These are phyloP conservation scores for Scheffersomyces ergatensis DNA, from an alignment of 805 yeast genomes.

Conservation along the genomic window DNA sequence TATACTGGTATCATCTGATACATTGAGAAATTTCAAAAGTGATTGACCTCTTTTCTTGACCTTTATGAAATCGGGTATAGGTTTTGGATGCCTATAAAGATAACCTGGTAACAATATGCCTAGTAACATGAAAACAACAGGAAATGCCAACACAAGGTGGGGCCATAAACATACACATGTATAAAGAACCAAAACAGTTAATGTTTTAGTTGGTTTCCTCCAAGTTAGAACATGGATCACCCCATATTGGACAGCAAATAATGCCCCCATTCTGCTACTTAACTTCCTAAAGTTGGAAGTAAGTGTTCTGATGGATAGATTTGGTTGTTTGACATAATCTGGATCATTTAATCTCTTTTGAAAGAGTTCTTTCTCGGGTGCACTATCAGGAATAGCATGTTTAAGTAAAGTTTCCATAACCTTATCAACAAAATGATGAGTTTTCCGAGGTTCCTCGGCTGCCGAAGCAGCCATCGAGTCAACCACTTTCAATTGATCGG, in stretches of 20 bases:
- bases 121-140: constrained; percentile 52
- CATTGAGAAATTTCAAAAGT: constrained; percentile 39
- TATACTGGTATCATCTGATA: constrained; percentile 28
- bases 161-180: constrained; percentile 74
- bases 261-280: constrained; percentile 51
- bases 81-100: constrained; percentile 62
- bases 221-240: constrained; percentile 63
- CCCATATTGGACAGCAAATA: constrained; percentile 63
- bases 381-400: constrained; percentile 47
- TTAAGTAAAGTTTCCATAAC: constrained; percentile 52
- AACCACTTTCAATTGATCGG: constrained; percentile 24
- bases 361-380: constrained; percentile 47
- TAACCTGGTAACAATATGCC: constrained; percentile 72
- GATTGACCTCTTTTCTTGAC: constrained; percentile 54
- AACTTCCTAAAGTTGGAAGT: constrained; percentile 57
- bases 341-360: constrained; percentile 44
- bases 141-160: constrained; percentile 60
- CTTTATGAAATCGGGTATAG: constrained; percentile 41
- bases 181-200: constrained; percentile 55
- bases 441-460: constrained; percentile 15
- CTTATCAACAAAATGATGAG: constrained; percentile 54
- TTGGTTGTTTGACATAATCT: constrained; percentile 43
- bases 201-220: constrained; percentile 71
- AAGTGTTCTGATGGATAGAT: constrained; percentile 55
- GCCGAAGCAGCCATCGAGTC: constrained; percentile 28